Evolutionary conservation across 768 basidiomycete species (phyloP), one percentile per base, ranked within the genome.

Genomic region (Epithele typhae): DNA sequence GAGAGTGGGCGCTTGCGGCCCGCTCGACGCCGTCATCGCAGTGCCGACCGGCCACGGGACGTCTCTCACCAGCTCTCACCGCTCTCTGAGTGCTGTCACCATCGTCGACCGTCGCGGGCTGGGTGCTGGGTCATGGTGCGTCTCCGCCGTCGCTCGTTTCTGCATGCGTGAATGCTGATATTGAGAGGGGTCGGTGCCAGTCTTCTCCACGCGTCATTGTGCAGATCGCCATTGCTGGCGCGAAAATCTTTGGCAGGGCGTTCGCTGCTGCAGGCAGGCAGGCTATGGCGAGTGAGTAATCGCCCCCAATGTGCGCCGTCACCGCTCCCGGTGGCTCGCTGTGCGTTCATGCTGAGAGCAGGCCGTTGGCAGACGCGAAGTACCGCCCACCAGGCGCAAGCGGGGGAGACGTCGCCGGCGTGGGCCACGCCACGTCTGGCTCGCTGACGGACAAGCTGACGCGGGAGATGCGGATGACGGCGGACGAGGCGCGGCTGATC

Each of bases 401-500:
- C n/a, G 80, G 78, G 18, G 68, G 73, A 27, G 88, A 90, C 49
- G 80, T 78, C 17, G 81, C 80, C 12, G 90, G 90, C 33, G 77
- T 89, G 15, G 79, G 82, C 33, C 71, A 84, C 40, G 87, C 89
- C 15, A 87, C 72, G 11, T 82, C 87, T 12, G 77, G 76, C n/a
- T 88, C 87, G 21, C 54, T 73, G 7, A 88, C 87, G 10, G 91
- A 93, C 74, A 81, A 78, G 59, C 69, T 96, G 32, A 92, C 90
- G 43, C 79, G 85, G 54, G 80, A 88, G 53, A 82, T 92, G 59
- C 82, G 85, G 41, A 94, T 99, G 93, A 92, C 92, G 6, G 58
- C 95, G 56, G 94, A 97, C 56, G 96, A 99, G 69, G 96, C 95
- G 17, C 85, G 84, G 59, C 70, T 96, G 48, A 92, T 99, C 59